phyloP scores from a whole-genome alignment of 1,284 basidiomycete genomes.

The Trichosporon faecale region DNA sequence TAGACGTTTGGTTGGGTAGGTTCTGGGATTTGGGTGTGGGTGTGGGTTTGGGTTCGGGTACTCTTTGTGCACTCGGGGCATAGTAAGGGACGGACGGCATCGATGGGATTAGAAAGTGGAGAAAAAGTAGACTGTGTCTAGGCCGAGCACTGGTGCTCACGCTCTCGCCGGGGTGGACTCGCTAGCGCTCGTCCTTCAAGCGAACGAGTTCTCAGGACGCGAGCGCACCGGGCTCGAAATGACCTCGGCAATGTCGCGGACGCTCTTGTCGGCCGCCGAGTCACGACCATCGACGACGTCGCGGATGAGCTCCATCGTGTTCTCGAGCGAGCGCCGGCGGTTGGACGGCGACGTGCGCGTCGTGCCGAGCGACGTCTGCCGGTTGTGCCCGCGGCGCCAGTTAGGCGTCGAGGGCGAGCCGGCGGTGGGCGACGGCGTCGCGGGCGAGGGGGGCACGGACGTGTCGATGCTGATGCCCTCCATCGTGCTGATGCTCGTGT shows the following conservation, averaged over 20 bases:
- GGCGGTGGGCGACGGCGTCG: constrained; percentile 45
- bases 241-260: constrained; percentile 51
- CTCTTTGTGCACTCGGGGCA: not conserved
- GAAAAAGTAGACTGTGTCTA: not conserved
- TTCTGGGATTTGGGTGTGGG: not conserved
- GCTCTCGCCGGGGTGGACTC: no score
- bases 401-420: constrained; percentile 35
- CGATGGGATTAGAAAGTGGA: not conserved
- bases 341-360: constrained; percentile 95
- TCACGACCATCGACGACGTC: constrained; percentile 73
- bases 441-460: constrained; percentile 41
- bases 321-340: constrained; percentile 86
- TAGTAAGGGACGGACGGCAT: not conserved
- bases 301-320: constrained; percentile 92
- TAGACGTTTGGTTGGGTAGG: not conserved
- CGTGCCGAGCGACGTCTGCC: constrained; percentile 88
- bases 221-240: constrained; percentile 45
- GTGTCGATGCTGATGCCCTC: constrained; percentile 24
- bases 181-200: constrained; percentile 10
- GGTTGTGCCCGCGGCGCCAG: constrained; percentile 64
- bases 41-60: not conserved
- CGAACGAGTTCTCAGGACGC: constrained; percentile 24
- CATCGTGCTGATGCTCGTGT: constrained; percentile 6
- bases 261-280: constrained; percentile 44
- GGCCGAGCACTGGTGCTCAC: no score